These are phyloP conservation scores for Hyaloscypha finlandica DNA, from an alignment of 495 filamentous ascomycete species.

Conservation along the genomic window DNA sequence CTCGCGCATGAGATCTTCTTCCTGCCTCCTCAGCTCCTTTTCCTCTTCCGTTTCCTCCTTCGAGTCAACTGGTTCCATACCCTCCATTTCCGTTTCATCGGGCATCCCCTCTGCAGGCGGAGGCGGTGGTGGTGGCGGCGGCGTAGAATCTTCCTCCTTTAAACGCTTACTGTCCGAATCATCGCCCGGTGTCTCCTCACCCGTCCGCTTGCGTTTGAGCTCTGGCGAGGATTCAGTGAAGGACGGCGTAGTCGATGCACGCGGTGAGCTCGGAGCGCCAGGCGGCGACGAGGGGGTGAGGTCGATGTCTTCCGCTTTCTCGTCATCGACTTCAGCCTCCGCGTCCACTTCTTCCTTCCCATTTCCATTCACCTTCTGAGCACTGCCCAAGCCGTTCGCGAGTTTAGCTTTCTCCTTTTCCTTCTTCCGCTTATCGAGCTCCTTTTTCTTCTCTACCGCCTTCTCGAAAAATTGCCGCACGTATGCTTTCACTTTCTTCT, in stretches of 20 bases:
- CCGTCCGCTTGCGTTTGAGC: slow-evolving; percentile 65
- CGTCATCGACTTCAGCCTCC: slow-evolving; percentile 20
- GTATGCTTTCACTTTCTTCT: slow-evolving; percentile 76
- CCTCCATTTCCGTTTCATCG: slow-evolving; percentile 4
- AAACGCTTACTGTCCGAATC: slow-evolving; percentile 45
- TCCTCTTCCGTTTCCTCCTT: slow-evolving; percentile 30
- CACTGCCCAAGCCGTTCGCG: slow-evolving; percentile 19
- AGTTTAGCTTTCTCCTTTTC: slow-evolving; percentile 39
- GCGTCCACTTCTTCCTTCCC: slow-evolving; percentile 37
- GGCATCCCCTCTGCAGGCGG: slow-evolving; percentile 25
- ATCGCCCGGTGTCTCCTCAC: slow-evolving; percentile 39
- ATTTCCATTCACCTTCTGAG: slow-evolving; percentile 37
- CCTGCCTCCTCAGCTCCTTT: slow-evolving; percentile 26
- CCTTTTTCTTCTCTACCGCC: slow-evolving; percentile 72
- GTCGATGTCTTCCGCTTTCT: slow-evolving; percentile 39
- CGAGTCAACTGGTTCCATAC: not conserved
- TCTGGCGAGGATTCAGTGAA: slow-evolving; percentile 32
- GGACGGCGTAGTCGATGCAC: slow-evolving; percentile 5
- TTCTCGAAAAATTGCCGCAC: slow-evolving; percentile 86
- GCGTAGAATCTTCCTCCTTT: slow-evolving; percentile 42
- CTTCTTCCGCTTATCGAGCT: slow-evolving; percentile 65
- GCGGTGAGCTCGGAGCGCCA: slow-evolving; percentile 1
- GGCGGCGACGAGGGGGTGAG: slow-evolving; percentile 33
- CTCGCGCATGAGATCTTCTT: slow-evolving; percentile 32
- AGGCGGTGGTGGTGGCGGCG: slow-evolving; percentile 32